Evolutionary conservation across 371 early-diverging fungal genomes (phyloP), one percentile per base, ranked within the genome.

Genomic region (Rhizopus microsporus): DNA sequence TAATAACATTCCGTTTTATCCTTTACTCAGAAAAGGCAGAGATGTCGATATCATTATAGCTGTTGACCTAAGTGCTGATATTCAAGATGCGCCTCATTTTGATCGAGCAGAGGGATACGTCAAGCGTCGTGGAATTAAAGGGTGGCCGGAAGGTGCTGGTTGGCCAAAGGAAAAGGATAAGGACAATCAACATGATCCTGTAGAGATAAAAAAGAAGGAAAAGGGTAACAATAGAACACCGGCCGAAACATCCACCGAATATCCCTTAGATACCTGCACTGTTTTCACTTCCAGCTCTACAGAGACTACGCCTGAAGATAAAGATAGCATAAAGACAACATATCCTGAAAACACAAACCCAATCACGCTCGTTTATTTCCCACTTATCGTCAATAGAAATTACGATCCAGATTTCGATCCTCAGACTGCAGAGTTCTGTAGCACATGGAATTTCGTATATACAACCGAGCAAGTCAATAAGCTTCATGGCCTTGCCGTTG

Each of bases 1-100:
- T 48, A 91, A 89, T 65, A 89, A 91, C 53, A 67, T 88, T 23
- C 89, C 91, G 0, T 75, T 91, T 33, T 87, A 89, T 40, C 86
- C 90, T 32, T 59, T 91, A 10, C 61, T 86, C 12, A 72, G 88
- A 7, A 72, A 81, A 5, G 87, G 82, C 5, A 78, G 91, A 3
- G 57, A 78, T 23, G 82, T 89, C 0, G 91, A 91, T 62, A 69
- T 88, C 33, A 75, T 88, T 5, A 51, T 91, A 10, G 82, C 84
- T 1, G 69, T 91, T 15, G 91, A 91, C 62, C 56, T 82, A 30
- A 81, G 82, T 59, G 87, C 86, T 4, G 86, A 87, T 51, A 87
- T 88, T 16, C 86, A 88, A 49, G 70, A 70, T 15, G 77, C 80
- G 5, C 78, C 82, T 29, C 82, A 85, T 75, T 84, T 88, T 60